phyloP scores from a whole-genome alignment of 306 rosid genomes.

The Citrullus mucosospermus region DNA sequence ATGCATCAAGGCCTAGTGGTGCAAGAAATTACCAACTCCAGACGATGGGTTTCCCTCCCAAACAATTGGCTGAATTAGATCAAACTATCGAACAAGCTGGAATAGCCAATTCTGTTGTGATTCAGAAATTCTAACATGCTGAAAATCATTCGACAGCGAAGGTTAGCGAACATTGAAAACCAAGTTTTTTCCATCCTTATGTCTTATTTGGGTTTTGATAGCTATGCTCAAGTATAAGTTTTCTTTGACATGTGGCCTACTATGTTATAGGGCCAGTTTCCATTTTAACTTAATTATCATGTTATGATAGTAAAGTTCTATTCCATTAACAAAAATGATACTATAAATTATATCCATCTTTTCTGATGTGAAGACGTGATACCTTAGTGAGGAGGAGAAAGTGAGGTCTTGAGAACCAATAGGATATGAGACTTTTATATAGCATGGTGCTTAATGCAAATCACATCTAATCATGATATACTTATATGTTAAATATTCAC shows the following conservation, averaged over 20 bases:
- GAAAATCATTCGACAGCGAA: not conserved
- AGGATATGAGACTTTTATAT: not conserved
- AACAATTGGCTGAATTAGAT: constrained; percentile 65
- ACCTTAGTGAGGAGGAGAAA: not conserved
- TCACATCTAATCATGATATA: not conserved
- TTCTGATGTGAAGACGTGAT: not conserved
- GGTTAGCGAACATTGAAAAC: not conserved
- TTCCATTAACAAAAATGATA: not conserved
- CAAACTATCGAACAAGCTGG: constrained; percentile 92
- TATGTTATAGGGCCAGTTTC: not conserved
- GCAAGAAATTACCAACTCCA: constrained; percentile 62
- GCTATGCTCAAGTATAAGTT: constrained; percentile 1
- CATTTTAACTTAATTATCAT: not conserved
- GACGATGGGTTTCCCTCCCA: constrained; percentile 97
- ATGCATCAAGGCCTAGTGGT: constrained; percentile 82
- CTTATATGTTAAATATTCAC: no score
- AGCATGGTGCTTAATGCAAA: not conserved
- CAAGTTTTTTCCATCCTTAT: not conserved
- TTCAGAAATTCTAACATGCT: constrained; percentile 44
- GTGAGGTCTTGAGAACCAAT: not conserved
- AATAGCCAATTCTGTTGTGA: constrained; percentile 76
- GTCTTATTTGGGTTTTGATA: not conserved
- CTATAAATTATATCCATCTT: not conserved
- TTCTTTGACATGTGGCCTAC: not conserved
- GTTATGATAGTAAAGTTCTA: not conserved